Evolutionary conservation across 1,284 basidiomycete genomes (phyloP).

Genomic region (Ganoderma sp.): DNA sequence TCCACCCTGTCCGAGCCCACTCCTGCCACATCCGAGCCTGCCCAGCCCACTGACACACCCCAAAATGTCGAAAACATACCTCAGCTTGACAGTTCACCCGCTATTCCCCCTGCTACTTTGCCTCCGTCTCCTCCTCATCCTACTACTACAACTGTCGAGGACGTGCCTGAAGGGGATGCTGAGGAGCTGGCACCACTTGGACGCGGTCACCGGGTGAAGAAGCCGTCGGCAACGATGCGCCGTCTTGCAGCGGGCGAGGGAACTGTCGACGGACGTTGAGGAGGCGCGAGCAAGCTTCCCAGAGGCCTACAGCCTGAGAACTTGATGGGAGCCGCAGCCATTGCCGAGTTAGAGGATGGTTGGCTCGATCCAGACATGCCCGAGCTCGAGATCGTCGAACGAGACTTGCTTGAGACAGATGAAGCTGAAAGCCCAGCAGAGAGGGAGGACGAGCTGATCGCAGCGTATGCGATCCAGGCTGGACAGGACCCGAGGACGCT

Average conservation of each 20-base stretch:
- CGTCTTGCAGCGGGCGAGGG: not conserved
- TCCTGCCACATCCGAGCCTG: too few species aligned
- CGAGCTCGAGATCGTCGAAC: too few species aligned
- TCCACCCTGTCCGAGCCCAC: too few species aligned
- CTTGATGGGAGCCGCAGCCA: not conserved
- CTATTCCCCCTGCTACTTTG: too few species aligned
- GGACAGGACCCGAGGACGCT: too few species aligned
- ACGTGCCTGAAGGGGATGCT: not conserved
- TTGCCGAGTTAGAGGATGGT: not conserved
- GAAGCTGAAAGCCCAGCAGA: too few species aligned
- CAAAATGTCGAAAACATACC: too few species aligned
- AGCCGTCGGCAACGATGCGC: not conserved
- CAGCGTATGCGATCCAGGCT: too few species aligned
- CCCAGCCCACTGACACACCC: too few species aligned
- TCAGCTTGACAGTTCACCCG: too few species aligned
- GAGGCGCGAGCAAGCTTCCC: not conserved
- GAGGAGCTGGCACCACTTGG: not conserved
- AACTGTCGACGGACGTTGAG: not conserved
- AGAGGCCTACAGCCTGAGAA: not conserved
- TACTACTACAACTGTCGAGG: not conserved
- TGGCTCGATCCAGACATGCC: not conserved
- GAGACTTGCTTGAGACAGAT: too few species aligned
- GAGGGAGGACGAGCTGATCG: not conserved
- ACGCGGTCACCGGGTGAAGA: not conserved
- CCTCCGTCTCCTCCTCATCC: not conserved